phyloP scores from a whole-genome alignment of 2,329 filamentous ascomycete species.

The Beauveria asiatica region DNA sequence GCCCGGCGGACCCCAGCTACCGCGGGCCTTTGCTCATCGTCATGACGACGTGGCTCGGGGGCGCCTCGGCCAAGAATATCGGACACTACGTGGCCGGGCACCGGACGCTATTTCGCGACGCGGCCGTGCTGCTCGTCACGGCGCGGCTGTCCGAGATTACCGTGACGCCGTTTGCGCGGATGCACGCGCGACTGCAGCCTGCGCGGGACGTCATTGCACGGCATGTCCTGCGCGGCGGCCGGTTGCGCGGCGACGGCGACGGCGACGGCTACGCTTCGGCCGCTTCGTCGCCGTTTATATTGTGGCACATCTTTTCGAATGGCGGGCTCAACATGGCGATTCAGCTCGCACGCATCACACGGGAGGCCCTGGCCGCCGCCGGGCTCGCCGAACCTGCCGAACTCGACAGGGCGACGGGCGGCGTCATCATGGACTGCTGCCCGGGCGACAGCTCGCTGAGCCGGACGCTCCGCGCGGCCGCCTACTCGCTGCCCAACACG shows the following conservation, averaged over 20 bases:
- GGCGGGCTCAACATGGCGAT: slow-evolving; percentile 11
- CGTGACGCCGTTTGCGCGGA: slow-evolving; percentile 6
- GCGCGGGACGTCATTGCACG: slow-evolving; percentile 5
- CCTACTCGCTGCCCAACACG: slow-evolving; percentile 4
- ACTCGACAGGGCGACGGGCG: background rate
- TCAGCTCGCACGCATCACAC: slow-evolving; percentile 6
- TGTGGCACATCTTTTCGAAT: slow-evolving; percentile 10
- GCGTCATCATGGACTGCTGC: slow-evolving; percentile 11
- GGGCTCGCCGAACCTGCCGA: background rate
- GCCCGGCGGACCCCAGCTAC: background rate
- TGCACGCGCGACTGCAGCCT: slow-evolving; percentile 8
- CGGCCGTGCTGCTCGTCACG: slow-evolving; percentile 8
- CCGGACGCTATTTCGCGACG: background rate
- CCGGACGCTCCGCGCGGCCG: background rate
- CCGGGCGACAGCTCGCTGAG: slow-evolving; percentile 3
- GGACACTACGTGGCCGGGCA: slow-evolving; percentile 4
- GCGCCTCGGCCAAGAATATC: slow-evolving; percentile 2
- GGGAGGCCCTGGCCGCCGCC: background rate
- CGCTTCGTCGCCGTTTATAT: background rate
- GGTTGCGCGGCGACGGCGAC: background rate
- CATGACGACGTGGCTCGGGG: slow-evolving; percentile 10
- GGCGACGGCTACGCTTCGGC: too few relatives aligned
- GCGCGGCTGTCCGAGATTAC: slow-evolving; percentile 10
- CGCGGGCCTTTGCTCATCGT: slow-evolving; percentile 5
- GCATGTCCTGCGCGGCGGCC: background rate